Base-by-base conservation (phyloP, 176 grass and related monocot species). In the Carex scoparia region DNA sequence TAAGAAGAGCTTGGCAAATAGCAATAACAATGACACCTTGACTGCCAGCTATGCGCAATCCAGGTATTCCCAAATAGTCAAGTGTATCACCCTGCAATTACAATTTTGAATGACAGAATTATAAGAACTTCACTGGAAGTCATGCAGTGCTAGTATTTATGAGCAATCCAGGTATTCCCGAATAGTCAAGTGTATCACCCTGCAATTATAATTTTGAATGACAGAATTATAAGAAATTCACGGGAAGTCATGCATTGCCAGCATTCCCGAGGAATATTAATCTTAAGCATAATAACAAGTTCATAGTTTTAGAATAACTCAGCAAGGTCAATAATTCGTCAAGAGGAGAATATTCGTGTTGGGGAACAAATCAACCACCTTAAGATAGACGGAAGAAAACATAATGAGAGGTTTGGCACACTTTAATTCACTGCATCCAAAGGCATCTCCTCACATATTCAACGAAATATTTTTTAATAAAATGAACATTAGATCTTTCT, bases 171-270 rank as follows among this genome's bases (percentile, higher is more conserved):
- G 23, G 23, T 23, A 98, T 95, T 13, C 91, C 95, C 88, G 93
- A 89, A 80, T 98, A 98, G 83, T 98, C 93, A 85, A 98, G 95
- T 65, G 93, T 98, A 85, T 94, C 93, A 71, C 95, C 95, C 93
- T 98, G 87, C 7, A 42, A 74, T 79, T 81, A 62, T 0, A n/a
- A 91, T 23, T 65, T 37, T 48, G 32, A 58, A 51, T 35, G n/a
- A 76, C 9, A 48, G 46, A 76, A 49, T 48, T 53, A n/a, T 7
- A 75, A 46, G 38, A 75, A 75, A 75, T 6, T 51, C 1, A 40
- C 37, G 4, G 15, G 16, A 48, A 23, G 40, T 76, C 5, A 33
- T 56, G 7, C 10, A 75, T 75, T 15, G 27, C 55, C 37, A 56
- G 64, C 11, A 67, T 35, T 66, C 11, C 64, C 11, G 11, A 67